Evolutionary conservation across 306 rosid species (phyloP).

Genomic region (Pueraria montana): DNA sequence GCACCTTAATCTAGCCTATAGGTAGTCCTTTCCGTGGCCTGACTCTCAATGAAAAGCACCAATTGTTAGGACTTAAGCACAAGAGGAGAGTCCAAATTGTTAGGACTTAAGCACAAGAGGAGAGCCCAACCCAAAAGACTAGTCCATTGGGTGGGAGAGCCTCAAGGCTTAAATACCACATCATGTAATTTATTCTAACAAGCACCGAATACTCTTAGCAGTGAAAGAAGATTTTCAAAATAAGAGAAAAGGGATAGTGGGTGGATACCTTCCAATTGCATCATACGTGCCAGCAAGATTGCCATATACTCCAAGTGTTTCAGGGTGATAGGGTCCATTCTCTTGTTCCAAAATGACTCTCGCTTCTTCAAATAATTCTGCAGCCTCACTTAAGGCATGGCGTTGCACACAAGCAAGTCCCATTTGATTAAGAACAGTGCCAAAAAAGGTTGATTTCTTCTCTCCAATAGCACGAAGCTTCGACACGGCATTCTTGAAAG

Average conservation of each 20-base stretch:
- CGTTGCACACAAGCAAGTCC: constrained; percentile 92
- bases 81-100: no score
- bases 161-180: no score
- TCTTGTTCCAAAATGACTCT: constrained; percentile 71
- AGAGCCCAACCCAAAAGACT: no score
- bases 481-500: constrained; percentile 71
- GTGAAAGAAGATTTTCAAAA: constrained; percentile 8
- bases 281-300: constrained; percentile 97
- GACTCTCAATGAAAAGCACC: no score
- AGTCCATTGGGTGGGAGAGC: no score
- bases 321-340: constrained; percentile 84
- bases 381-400: constrained; percentile 71
- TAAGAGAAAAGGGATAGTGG: neutral
- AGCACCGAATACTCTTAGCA: neutral
- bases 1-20: no score
- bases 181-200: no score
- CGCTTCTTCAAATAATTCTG: constrained; percentile 86
- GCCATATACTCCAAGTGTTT: constrained; percentile 92
- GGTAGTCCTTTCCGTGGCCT: no score
- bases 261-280: constrained; percentile 86
- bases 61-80: no score
- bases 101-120: no score
- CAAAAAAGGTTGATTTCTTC: constrained; percentile 90
- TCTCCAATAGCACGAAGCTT: constrained; percentile 88
- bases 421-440: constrained; percentile 90